Conservation (phyloP, 805 yeast species). For the Brettanomyces sp. region DNA sequence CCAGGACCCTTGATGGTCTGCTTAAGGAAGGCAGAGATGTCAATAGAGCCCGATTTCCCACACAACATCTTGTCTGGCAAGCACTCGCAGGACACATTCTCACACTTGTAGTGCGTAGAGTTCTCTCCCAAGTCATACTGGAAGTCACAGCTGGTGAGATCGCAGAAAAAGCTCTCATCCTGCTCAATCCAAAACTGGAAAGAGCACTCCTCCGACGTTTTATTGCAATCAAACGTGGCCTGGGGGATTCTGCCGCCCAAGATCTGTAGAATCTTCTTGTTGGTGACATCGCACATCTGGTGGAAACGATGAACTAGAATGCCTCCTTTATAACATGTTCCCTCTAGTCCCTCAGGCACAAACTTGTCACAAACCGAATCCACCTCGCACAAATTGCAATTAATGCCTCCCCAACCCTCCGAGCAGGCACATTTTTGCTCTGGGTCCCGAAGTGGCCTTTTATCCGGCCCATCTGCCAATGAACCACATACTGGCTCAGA, state of each 20-base stretch:
- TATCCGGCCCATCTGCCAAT: conserved; percentile 44
- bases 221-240: conserved; percentile 84
- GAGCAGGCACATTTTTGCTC: conserved; percentile 60
- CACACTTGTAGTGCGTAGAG: conserved; percentile 70
- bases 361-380: conserved; percentile 77
- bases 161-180: conserved; percentile 85
- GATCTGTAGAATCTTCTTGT: conserved; percentile 71
- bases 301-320: conserved; percentile 69
- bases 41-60: conserved; percentile 90
- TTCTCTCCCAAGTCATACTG: conserved; percentile 53
- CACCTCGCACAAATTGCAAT: conserved; percentile 74
- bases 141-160: conserved; percentile 62
- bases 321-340: conserved; percentile 86
- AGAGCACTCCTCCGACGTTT: conserved; percentile 55
- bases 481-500: conserved; percentile 82
- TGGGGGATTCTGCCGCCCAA: conserved; percentile 78
- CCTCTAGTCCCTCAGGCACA: conserved; percentile 74
- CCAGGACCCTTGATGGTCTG: conserved; percentile 93
- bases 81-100: conserved; percentile 75
- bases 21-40: conserved; percentile 83
- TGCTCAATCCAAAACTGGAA: conserved; percentile 96
- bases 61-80: conserved; percentile 89
- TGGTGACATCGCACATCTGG: conserved; percentile 94
- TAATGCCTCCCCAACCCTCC: conserved; percentile 89
- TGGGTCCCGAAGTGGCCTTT: conserved; percentile 52